Percentiles rank a stretch among this genome's conserved stretches.
phyloP scores from a whole-genome alignment of 2,329 filamentous ascomycete species.

The Dactylellina cionopaga region DNA sequence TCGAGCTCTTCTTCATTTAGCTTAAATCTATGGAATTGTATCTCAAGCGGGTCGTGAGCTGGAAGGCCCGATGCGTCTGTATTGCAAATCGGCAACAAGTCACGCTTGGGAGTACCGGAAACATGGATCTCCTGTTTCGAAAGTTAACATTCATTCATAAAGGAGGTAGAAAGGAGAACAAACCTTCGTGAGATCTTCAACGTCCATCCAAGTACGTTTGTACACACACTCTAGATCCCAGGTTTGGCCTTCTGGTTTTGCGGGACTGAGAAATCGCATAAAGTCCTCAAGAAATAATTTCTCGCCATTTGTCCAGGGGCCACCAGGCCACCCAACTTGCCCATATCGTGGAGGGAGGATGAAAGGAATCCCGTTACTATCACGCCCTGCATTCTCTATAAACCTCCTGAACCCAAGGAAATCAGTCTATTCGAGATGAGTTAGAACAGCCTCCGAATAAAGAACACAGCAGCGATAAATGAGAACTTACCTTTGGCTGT shows the following conservation, averaged over 20 bases:
- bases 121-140: neutral
- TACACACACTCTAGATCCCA: constrained; percentile 11
- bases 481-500: constrained; percentile 3
- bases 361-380: neutral
- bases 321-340: constrained; percentile 9
- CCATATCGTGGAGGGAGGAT: neutral
- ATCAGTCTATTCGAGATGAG: neutral
- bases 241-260: neutral
- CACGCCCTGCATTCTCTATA: neutral
- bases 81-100: no score
- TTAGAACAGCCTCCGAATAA: neutral
- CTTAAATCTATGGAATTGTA: no score
- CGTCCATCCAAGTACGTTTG: neutral
- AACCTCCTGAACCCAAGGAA: neutral
- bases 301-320: constrained; percentile 4
- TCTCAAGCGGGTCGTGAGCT: no score
- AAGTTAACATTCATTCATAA: neutral
- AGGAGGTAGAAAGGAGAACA: neutral
- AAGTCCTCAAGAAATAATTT: neutral
- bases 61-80: no score
- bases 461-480: no score
- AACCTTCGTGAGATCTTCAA: neutral
- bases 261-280: neutral
- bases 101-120: neutral
- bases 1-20: no score